Evolutionary conservation across 306 rosid genomes (phyloP).

Genomic region (Ammopiptanthus mongolicus): DNA sequence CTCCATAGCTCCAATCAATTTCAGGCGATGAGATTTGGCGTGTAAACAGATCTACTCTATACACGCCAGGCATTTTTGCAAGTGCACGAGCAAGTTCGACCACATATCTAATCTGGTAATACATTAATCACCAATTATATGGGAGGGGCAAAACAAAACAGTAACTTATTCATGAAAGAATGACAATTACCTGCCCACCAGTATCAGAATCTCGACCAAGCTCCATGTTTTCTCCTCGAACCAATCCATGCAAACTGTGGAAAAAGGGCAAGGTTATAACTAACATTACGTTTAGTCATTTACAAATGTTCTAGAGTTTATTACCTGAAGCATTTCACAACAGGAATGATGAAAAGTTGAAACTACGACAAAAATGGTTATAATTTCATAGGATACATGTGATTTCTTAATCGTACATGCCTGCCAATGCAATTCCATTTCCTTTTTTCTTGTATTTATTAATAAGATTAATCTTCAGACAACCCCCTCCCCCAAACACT

Average conservation of each 20-base stretch:
- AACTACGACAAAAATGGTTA: background rate
- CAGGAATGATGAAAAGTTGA: background rate
- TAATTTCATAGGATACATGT: background rate
- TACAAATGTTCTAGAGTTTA: background rate
- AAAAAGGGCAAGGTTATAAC: background rate
- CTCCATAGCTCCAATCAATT: conserved; percentile 79
- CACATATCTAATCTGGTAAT: conserved; percentile 55
- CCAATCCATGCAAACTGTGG: conserved; percentile 68
- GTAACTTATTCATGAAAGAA: background rate
- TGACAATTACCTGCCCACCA: conserved; percentile 56
- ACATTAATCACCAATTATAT: background rate
- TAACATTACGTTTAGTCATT: background rate
- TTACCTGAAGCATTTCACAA: background rate
- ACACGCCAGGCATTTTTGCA: conserved; percentile 67
- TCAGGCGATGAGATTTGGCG: conserved; percentile 64
- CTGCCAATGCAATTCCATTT: background rate
- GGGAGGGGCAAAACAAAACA: background rate
- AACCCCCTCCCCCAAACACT: background rate
- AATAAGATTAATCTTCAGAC: background rate
- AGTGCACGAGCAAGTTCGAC: conserved; percentile 74
- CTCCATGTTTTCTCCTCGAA: conserved; percentile 70
- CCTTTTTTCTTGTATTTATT: background rate
- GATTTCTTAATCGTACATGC: conserved; percentile 1
- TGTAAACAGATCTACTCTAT: conserved; percentile 64
- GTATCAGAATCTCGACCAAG: conserved; percentile 75